Evolutionary conservation across 768 basidiomycete species (phyloP), one percentile per base, ranked within the genome.

Genomic region (Wakefieldia striispora): DNA sequence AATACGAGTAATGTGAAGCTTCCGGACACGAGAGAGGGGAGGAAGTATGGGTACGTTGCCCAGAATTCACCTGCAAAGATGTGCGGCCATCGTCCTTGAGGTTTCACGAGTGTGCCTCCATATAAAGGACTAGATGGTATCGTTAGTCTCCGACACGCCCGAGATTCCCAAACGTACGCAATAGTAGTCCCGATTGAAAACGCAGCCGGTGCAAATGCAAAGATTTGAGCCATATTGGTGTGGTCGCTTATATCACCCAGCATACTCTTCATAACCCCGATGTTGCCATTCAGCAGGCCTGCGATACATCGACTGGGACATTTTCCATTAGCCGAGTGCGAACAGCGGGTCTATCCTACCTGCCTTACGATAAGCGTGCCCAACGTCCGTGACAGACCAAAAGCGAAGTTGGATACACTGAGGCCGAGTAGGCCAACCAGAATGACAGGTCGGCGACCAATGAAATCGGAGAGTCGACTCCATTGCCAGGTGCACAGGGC

Each of bases 241-340:
- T 51, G 54, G 35, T 71, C 29, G 75, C 81, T 82, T 26, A 86
- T 64, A 51, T 86, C 84, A 0, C 76, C 84, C 66, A 88, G 75
- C 47, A 81, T 77, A 49, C 80, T 84, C 59, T 88, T 89, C 75
- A 87, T 82, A 26, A 87, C 84, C 6, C 80, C 70, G 4, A 65
- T 5, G 29, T 75, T 74, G 2, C 73, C 74, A 45, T 74, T 73
- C 12, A 75, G 53, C 16, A 62, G 9, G 8, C 71, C 73, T 17
- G 68, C 58, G 4, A 72, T 56, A 27, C 71, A 71, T 26, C 70
- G 69, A 45, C 71, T 71, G 20, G 36, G 5, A 17, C 2, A 42
- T 31, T 24, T 31, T 14, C 3, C 44, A 55, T 61, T 21, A 56
- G 44, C 24, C 9, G 7, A 43, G 16, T 20, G 21, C 24, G 7